These are phyloP conservation scores for Suillus paluster DNA, from an alignment of 768 basidiomycete genomes.

Conservation along the genomic window DNA sequence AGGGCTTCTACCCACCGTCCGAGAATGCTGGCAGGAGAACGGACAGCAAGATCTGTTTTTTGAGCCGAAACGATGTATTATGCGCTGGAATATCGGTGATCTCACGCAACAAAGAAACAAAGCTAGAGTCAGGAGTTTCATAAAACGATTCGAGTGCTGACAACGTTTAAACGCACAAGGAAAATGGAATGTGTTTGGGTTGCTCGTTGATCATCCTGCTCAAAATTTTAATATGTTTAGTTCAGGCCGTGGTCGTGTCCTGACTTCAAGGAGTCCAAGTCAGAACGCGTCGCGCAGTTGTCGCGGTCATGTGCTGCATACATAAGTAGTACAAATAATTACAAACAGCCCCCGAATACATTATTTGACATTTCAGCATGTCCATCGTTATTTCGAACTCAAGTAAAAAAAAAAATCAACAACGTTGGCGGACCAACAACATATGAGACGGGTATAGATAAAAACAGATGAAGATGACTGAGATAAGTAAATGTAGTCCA, in stretches of 20 bases:
- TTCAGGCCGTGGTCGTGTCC: background rate
- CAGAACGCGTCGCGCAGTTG: background rate
- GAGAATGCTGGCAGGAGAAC: constrained; percentile 47
- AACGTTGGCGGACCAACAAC: constrained; percentile 7
- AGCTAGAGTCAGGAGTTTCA: constrained; percentile 36
- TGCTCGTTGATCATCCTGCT: background rate
- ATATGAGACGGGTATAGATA: constrained; percentile 32
- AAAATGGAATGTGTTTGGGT: constrained; percentile 40
- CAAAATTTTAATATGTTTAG: background rate
- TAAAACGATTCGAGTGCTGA: constrained; percentile 7
- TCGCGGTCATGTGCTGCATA: background rate
- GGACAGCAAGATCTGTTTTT: constrained; percentile 7
- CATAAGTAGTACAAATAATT: background rate
- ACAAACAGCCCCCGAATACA: background rate
- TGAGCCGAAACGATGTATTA: constrained; percentile 22
- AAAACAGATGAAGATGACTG: constrained; percentile 18
- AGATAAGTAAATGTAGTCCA: constrained; percentile 16
- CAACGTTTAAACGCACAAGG: constrained; percentile 41
- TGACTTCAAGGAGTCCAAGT: background rate
- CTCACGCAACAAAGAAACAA: constrained; percentile 53
- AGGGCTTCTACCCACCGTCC: constrained; percentile 50
- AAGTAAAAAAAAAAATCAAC: constrained; percentile 14
- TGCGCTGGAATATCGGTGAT: constrained; percentile 38
- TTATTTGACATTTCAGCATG: constrained; percentile 1
- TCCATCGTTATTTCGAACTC: constrained; percentile 7